A percentile compares a stretch with the other conserved stretches of the same genome.
phyloP scores from a whole-genome alignment of 2,329 filamentous ascomycete species.

The Eutypa lata region DNA sequence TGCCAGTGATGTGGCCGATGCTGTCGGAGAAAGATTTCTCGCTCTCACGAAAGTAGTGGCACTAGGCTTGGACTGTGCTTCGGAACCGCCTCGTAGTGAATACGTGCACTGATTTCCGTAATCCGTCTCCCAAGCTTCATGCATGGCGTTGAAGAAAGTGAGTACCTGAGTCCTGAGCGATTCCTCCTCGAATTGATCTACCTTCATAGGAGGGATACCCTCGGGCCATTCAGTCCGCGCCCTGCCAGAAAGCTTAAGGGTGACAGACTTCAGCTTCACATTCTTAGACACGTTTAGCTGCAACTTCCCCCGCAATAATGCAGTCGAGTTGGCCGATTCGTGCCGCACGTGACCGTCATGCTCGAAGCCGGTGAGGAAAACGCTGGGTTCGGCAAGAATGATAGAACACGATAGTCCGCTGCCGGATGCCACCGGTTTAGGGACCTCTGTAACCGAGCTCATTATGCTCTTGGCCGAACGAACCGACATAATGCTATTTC shows the following conservation, averaged over 20 bases:
- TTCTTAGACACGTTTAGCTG: slow-evolving; percentile 82
- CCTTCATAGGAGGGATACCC: slow-evolving; percentile 84
- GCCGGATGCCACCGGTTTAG: slow-evolving; percentile 75
- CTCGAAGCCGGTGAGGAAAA: slow-evolving; percentile 78
- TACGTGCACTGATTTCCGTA: slow-evolving; percentile 64
- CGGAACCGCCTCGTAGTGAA: slow-evolving; percentile 38
- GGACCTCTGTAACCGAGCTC: slow-evolving; percentile 52
- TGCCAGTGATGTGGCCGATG: slow-evolving; percentile 31
- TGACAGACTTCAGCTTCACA: slow-evolving; percentile 88
- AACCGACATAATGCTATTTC: slow-evolving; percentile 50
- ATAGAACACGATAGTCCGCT: slow-evolving; percentile 75
- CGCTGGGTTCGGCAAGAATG: slow-evolving; percentile 72
- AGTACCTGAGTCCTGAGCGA: slow-evolving; percentile 83
- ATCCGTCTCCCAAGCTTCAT: slow-evolving; percentile 57
- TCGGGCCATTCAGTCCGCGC: slow-evolving; percentile 95
- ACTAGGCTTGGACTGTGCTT: slow-evolving; percentile 34
- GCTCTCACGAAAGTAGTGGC: background rate
- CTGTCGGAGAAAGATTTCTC: slow-evolving; percentile 15
- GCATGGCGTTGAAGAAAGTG: slow-evolving; percentile 84
- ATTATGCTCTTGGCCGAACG: slow-evolving; percentile 49
- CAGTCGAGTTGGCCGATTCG: slow-evolving; percentile 62
- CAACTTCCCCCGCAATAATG: slow-evolving; percentile 81
- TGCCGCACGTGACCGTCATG: slow-evolving; percentile 57
- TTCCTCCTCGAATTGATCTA: slow-evolving; percentile 79
- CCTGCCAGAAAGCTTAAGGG: slow-evolving; percentile 79